phyloP scores from a whole-genome alignment of 306 rosid genomes.

The Castanea sativa region DNA sequence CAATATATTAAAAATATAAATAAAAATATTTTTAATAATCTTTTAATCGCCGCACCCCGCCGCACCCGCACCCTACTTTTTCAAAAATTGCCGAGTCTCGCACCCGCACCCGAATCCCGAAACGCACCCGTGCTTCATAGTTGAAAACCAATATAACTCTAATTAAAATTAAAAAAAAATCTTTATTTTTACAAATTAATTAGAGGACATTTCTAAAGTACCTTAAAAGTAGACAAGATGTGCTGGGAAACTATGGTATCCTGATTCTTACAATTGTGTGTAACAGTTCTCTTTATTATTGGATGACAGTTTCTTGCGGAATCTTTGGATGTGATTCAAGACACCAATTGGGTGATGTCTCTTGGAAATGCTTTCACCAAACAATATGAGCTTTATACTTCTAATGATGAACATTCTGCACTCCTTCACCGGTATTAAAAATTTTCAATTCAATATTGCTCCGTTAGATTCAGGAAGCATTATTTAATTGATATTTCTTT shows the following conservation, averaged over 20 bases:
- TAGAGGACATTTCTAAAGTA: not conserved
- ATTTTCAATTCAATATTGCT: constrained; percentile 12
- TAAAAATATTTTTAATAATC: too few species aligned
- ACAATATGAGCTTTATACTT: constrained; percentile 87
- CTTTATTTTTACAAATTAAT: not conserved
- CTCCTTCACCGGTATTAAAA: constrained; percentile 82
- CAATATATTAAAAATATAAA: too few species aligned
- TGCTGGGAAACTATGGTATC: constrained; percentile 6
- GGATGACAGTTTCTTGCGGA: constrained; percentile 85
- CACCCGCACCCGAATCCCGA: too few species aligned
- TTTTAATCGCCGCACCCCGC: too few species aligned
- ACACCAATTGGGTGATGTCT: constrained; percentile 78
- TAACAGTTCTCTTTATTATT: constrained; percentile 35
- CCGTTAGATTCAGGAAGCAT: constrained; percentile 20
- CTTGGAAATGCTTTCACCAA: constrained; percentile 82
- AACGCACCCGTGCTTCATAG: too few species aligned
- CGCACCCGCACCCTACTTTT: too few species aligned
- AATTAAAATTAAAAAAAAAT: not conserved
- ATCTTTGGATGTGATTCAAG: constrained; percentile 95
- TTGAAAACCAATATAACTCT: not conserved
- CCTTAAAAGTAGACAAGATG: constrained; percentile 11
- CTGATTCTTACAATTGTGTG: constrained; percentile 13
- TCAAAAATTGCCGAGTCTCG: too few species aligned
- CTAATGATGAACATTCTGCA: constrained; percentile 89
- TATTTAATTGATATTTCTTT: constrained; percentile 16